Evolutionary conservation across 805 yeast genomes (phyloP), one percentile per base, ranked within the genome.

Genomic region (Yamadazyma scolyti): DNA sequence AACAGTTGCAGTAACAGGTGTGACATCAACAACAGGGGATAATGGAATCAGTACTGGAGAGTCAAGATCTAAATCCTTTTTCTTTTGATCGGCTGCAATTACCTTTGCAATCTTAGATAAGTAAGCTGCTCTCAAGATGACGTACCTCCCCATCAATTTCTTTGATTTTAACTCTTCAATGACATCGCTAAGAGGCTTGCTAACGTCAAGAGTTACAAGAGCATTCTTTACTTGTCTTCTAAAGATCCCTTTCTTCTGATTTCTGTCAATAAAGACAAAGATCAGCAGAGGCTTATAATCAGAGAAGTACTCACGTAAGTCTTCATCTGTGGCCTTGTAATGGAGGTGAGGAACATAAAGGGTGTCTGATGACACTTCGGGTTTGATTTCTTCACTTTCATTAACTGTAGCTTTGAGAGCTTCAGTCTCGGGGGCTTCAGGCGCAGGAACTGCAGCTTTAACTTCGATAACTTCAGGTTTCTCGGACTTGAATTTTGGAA

Each of bases 131-230:
- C 44, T 56, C 25, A 71, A 48, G 6, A 29, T 25, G 12, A 69
- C 51, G 32, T 37, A 47, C 38, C 57, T 61, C 22, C 68, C 65
- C 23, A 14, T 16, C 23, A 40, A 25, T 10, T 59, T 64, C 36
- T 55, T 54, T 19, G 52, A 57, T 23, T 59, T 43, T 36, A 73
- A 53, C 12, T 51, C 49, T 12, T 48, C 58, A 26, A 73, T 54
- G 2, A 80, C 75, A n/a, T 54, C 55, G 3, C 55, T 54, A 21
- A 73, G 66, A 4, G 29, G 19, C n/a, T 62, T 60, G 11, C 64
- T 60, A 35, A 72, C 55, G 28, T 66, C 72, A 30, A 84, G 86
- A 30, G 72, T 68, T 9, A 68, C 66, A 31, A 54, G 44, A 9
- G 36, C 37, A 27, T 46, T 34, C 25, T 58, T 58, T 27, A 58